Conservation (phyloP, 139 green algal genomes). For the Nannochloris sp. region DNA sequence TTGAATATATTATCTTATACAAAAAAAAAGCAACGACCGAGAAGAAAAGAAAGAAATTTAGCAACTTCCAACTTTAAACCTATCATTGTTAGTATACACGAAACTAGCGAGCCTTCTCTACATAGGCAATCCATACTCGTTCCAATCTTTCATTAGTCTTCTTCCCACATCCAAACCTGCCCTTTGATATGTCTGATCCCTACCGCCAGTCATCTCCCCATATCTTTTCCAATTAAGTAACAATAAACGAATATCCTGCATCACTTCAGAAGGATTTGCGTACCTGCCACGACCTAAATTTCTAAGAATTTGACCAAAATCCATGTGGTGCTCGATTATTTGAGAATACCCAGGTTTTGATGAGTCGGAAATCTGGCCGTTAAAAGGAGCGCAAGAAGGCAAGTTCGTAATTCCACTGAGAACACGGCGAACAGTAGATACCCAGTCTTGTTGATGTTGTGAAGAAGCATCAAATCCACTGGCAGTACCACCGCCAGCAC, state of each 20-base stretch:
- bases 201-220: background rate
- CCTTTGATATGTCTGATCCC: background rate
- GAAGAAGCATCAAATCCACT: background rate
- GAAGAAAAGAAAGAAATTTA: no score
- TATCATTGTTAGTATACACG: no score
- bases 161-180: background rate
- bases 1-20: background rate
- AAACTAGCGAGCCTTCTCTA: no score
- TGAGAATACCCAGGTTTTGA: conserved; percentile 16
- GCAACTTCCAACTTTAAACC: no score
- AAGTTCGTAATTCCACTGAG: no score
- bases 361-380: no score
- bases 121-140: background rate
- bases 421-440: background rate
- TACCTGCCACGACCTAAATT: background rate
- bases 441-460: background rate
- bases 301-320: conserved; percentile 3
- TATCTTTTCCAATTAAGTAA: conserved; percentile 7
- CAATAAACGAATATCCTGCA: background rate
- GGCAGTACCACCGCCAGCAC: background rate
- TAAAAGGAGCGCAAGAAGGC: no score
- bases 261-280: background rate
- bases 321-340: conserved; percentile 8
- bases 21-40: background rate
- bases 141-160: background rate